These are phyloP conservation scores for Fusarium cyanostomum DNA, from an alignment of 2,329 filamentous ascomycete genomes.

Conservation along the genomic window DNA sequence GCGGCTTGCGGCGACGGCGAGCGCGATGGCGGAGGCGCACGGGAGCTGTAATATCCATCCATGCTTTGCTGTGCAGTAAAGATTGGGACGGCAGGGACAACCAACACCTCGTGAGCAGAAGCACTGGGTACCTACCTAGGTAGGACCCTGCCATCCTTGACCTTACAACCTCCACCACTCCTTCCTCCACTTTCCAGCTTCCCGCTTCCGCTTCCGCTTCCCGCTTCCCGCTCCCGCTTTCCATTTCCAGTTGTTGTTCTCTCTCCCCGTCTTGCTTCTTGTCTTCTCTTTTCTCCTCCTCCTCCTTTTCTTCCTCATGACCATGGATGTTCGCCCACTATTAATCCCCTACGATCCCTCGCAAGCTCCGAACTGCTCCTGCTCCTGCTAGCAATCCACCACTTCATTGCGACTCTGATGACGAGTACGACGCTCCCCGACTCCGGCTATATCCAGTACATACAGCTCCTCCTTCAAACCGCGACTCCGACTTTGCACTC, in stretches of 20 bases:
- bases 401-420: background rate
- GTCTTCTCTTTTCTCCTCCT: constrained; percentile 11
- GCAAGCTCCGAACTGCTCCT: background rate
- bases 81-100: background rate
- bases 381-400: background rate
- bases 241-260: constrained; percentile 15
- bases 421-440: constrained; percentile 4
- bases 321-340: constrained; percentile 16
- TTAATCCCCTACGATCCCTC: background rate
- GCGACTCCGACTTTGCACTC: background rate
- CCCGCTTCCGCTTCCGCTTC: constrained; percentile 6
- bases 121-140: background rate
- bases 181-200: constrained; percentile 25
- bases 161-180: constrained; percentile 21
- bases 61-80: background rate
- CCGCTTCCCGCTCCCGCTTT: constrained; percentile 2
- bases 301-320: background rate
- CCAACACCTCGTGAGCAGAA: background rate
- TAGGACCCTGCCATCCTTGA: constrained; percentile 11
- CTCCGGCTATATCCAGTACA: background rate
- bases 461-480: background rate
- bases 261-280: constrained; percentile 4
- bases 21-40: constrained; percentile 5
- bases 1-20: constrained; percentile 20
- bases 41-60: background rate